phyloP scores from a whole-genome alignment of 768 basidiomycete species.

The Tulasnella sp. region DNA sequence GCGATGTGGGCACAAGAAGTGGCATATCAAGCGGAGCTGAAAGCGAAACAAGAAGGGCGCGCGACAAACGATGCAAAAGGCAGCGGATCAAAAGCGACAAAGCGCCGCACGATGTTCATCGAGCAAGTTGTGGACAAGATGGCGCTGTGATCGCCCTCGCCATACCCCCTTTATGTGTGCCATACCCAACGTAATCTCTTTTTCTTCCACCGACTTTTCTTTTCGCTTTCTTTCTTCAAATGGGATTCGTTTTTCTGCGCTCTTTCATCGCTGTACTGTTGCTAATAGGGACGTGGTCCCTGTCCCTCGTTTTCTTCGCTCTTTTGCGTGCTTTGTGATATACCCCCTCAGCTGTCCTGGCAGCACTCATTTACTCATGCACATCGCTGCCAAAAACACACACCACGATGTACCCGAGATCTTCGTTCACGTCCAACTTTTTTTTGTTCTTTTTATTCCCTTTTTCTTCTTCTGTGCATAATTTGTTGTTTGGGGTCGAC shows the following conservation, averaged over 20 bases:
- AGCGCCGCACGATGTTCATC: conserved; percentile 70
- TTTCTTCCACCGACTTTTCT: background rate
- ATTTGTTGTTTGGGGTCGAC: too few relatives aligned
- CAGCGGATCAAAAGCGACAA: conserved; percentile 44
- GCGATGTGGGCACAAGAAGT: conserved; percentile 29
- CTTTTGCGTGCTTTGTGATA: background rate
- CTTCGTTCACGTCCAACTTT: too few relatives aligned
- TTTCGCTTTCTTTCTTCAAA: background rate
- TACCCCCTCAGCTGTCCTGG: too few relatives aligned
- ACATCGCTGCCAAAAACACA: too few relatives aligned
- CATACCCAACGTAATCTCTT: background rate
- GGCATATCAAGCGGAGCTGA: conserved; percentile 3
- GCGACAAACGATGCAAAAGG: background rate
- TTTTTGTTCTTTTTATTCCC: too few relatives aligned
- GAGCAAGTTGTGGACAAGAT: conserved; percentile 29
- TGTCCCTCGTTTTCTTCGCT: background rate
- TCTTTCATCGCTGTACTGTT: background rate
- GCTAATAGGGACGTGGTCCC: background rate
- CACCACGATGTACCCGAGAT: too few relatives aligned
- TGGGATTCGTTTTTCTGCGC: too few relatives aligned
- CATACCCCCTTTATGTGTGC: background rate
- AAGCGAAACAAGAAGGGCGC: conserved; percentile 1
- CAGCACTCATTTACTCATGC: too few relatives aligned
- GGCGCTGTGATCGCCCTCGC: background rate
- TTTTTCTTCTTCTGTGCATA: too few relatives aligned